Conservation (phyloP, 2,329 filamentous ascomycete genomes). For the Cylindrodendrum hubeiense region DNA sequence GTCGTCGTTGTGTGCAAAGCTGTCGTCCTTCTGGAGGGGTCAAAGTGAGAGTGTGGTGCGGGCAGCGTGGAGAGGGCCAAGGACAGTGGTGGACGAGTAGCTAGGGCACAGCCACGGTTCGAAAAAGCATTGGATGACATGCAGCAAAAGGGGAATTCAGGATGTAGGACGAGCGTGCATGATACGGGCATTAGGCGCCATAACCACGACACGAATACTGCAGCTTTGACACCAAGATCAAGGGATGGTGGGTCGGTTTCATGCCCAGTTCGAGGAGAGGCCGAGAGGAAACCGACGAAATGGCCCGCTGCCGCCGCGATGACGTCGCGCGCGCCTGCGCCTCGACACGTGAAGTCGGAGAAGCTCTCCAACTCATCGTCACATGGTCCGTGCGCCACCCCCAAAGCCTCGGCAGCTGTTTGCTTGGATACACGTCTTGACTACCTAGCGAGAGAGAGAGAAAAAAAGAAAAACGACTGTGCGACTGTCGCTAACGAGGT, state of each 20-base stretch:
- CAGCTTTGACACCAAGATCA: constrained; percentile 18
- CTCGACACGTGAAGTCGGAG: constrained; percentile 44
- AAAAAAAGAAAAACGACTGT: background rate
- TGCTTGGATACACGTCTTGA: background rate
- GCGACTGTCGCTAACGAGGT: background rate
- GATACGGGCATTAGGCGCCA: constrained; percentile 35
- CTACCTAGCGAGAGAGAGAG: no score
- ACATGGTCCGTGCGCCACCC: constrained; percentile 18
- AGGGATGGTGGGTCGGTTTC: constrained; percentile 37
- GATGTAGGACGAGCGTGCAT: constrained; percentile 26
- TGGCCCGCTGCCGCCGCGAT: constrained; percentile 22
- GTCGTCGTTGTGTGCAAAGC: constrained; percentile 15
- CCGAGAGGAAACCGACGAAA: background rate
- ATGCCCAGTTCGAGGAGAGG: constrained; percentile 18
- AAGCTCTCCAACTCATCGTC: constrained; percentile 2
- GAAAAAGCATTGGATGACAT: constrained; percentile 3
- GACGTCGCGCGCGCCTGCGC: constrained; percentile 24
- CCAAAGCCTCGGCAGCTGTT: constrained; percentile 16
- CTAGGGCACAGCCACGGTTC: constrained; percentile 32
- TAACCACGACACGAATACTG: constrained; percentile 14
- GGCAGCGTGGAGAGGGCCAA: constrained; percentile 18
- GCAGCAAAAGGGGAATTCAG: constrained; percentile 18
- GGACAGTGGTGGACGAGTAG: constrained; percentile 3
- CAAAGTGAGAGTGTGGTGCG: constrained; percentile 20
- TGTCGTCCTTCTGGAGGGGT: constrained; percentile 23